Percentiles rank a stretch among this genome's conserved stretches.
These are phyloP conservation scores for Ordospora colligata DNA, from an alignment of 371 early-diverging fungal genomes.

Conservation along the genomic window DNA sequence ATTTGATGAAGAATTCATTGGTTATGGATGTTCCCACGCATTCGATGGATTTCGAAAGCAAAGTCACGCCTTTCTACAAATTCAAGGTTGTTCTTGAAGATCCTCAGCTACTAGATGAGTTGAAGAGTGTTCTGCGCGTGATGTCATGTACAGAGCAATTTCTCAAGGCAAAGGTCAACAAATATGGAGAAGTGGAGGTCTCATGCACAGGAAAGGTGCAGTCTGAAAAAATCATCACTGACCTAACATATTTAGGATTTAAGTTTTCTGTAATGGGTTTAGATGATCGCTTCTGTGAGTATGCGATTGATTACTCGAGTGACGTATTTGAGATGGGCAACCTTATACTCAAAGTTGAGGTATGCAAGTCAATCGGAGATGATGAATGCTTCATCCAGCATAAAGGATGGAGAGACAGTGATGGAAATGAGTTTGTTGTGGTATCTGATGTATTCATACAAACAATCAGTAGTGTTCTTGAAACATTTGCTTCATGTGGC, in stretches of 20 bases:
- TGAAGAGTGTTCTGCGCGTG: slow-evolving; percentile 34
- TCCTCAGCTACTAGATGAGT: slow-evolving; percentile 1
- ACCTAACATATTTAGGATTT: slow-evolving; percentile 31
- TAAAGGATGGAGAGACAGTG: background rate
- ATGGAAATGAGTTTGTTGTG: slow-evolving; percentile 27
- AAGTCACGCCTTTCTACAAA: slow-evolving; percentile 36
- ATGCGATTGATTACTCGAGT: background rate
- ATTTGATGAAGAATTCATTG: slow-evolving; percentile 39
- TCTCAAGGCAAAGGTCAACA: slow-evolving; percentile 49
- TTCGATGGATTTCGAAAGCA: background rate
- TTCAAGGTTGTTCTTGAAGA: slow-evolving; percentile 30
- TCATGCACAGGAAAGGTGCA: slow-evolving; percentile 53
- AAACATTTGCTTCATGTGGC: slow-evolving; percentile 34
- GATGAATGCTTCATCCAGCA: background rate
- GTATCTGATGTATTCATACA: background rate
- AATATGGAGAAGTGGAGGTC: slow-evolving; percentile 51
- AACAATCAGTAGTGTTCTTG: slow-evolving; percentile 33
- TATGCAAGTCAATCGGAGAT: background rate
- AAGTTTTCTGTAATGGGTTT: slow-evolving; percentile 8
- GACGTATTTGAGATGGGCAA: slow-evolving; percentile 5
- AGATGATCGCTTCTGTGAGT: slow-evolving; percentile 36
- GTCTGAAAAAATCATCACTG: slow-evolving; percentile 55
- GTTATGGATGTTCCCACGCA: background rate
- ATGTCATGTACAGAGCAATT: slow-evolving; percentile 49
- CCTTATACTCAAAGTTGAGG: background rate